Percentiles rank a stretch among this genome's conserved stretches.
phyloP scores from a whole-genome alignment of 2,329 filamentous ascomycete genomes.

The Rutstroemia sp. region DNA sequence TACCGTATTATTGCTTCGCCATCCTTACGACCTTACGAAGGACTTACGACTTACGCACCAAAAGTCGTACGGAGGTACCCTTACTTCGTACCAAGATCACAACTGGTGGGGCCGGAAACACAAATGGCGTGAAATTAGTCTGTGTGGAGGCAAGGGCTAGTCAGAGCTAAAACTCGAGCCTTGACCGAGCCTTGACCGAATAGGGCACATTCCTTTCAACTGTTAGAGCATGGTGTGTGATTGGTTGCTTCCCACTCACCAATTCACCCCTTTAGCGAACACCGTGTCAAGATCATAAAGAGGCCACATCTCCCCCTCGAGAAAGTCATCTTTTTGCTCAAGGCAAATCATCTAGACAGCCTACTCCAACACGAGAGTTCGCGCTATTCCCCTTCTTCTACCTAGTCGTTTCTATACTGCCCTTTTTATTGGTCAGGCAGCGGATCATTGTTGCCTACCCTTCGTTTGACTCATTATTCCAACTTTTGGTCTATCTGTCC shows the following conservation, averaged over 20 bases:
- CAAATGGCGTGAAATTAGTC: no score
- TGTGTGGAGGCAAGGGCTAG: no score
- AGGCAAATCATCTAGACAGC: not conserved
- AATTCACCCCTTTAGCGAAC: conserved; percentile 2
- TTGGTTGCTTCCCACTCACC: not conserved
- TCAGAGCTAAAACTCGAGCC: not conserved
- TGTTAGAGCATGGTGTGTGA: not conserved
- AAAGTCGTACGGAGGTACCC: no score
- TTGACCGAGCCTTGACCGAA: not conserved
- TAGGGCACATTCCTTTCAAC: not conserved
- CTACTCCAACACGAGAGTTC: not conserved
- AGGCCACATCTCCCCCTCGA: conserved; percentile 11
- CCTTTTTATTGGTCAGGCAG: not conserved
- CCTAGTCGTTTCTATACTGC: not conserved
- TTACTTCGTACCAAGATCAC: no score
- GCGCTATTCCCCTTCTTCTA: not conserved
- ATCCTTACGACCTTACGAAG: no score
- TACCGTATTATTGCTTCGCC: no score
- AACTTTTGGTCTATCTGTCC: conserved; percentile 2
- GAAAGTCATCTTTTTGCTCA: not conserved
- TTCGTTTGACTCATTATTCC: conserved; percentile 5
- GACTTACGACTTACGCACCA: no score
- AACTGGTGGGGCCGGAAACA: no score
- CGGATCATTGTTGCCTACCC: not conserved
- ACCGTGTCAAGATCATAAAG: conserved; percentile 11